Conservation (phyloP, 2,329 filamentous ascomycete species). For the Kalaharituber pfeilii region DNA sequence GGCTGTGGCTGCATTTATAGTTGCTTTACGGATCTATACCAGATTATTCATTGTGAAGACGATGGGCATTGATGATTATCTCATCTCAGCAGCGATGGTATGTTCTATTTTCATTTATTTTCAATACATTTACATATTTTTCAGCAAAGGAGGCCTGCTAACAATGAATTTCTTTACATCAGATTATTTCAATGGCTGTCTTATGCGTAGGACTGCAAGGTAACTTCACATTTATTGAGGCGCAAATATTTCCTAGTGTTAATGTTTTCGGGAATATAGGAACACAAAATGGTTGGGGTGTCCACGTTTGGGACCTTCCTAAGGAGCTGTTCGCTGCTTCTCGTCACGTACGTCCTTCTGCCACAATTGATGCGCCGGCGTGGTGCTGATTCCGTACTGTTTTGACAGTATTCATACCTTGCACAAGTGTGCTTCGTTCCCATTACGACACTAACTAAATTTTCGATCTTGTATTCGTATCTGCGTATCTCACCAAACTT, state of each 20-base stretch:
- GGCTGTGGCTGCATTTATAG: slow-evolving; percentile 19
- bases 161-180: neutral
- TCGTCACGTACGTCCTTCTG: neutral
- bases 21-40: slow-evolving; percentile 24
- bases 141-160: neutral
- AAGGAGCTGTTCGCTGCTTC: neutral
- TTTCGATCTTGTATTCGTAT: neutral
- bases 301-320: neutral
- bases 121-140: neutral
- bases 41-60: slow-evolving; percentile 20
- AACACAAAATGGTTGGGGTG: neutral
- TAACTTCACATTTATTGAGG: no score
- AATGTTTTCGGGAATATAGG: neutral
- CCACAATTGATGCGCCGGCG: neutral
- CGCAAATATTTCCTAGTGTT: neutral
- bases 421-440: neutral
- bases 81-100: slow-evolving; percentile 19
- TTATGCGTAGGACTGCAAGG: neutral
- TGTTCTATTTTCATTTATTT: neutral
- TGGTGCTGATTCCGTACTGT: neutral
- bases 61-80: slow-evolving; percentile 23
- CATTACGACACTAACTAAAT: neutral
- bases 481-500: neutral
- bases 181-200: neutral
- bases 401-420: neutral